phyloP scores from a whole-genome alignment of 1,284 basidiomycete genomes.

The Inonotus hispidus region DNA sequence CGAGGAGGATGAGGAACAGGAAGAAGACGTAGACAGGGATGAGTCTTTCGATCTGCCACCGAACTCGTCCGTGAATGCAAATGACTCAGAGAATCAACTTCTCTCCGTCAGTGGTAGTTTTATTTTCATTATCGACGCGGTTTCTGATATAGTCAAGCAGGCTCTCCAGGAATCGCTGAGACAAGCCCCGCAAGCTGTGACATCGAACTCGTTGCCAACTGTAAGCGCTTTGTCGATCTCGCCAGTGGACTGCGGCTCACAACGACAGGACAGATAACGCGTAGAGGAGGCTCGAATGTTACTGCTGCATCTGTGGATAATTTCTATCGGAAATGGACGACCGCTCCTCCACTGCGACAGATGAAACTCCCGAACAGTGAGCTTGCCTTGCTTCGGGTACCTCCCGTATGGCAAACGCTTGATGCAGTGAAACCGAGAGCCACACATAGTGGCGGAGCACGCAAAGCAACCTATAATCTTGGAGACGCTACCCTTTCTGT shows the following conservation, averaged over 20 bases:
- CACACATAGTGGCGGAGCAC: background rate
- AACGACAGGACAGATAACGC: background rate
- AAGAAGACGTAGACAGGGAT: too few relatives aligned
- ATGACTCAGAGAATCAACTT: background rate
- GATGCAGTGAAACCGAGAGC: slow-evolving; percentile 1
- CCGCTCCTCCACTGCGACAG: background rate
- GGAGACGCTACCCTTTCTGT: background rate
- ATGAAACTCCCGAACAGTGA: background rate
- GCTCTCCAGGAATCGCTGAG: background rate
- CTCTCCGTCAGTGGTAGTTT: background rate
- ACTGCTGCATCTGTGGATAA: background rate
- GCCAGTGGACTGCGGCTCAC: background rate
- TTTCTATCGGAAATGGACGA: slow-evolving; percentile 1
- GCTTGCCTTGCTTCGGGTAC: slow-evolving; percentile 4
- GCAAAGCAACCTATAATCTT: background rate
- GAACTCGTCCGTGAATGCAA: background rate
- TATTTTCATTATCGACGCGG: too few relatives aligned
- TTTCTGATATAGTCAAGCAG: background rate
- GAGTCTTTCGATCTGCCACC: too few relatives aligned
- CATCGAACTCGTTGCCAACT: background rate
- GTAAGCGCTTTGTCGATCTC: background rate
- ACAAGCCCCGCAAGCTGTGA: background rate
- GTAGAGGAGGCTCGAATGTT: background rate
- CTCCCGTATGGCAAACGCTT: slow-evolving; percentile 1
- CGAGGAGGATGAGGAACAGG: background rate